A percentile compares a stretch with the other conserved stretches of the same genome.
phyloP scores from a whole-genome alignment of 1,284 basidiomycete species.

The Thelephora terrestris region DNA sequence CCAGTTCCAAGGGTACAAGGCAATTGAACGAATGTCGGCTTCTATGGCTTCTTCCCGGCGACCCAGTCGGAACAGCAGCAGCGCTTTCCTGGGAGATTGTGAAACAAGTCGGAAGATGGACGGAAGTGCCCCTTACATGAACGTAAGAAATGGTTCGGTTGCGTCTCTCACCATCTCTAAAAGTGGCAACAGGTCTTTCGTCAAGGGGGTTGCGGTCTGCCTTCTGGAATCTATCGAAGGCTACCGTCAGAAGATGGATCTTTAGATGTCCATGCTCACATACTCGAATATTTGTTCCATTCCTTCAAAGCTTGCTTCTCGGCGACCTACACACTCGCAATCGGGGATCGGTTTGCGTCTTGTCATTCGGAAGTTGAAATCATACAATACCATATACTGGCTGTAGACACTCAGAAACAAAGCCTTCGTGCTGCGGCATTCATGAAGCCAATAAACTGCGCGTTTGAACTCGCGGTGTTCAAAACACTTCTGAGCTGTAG shows the following conservation, averaged over 20 bases:
- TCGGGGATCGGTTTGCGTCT: slow-evolving; percentile 5
- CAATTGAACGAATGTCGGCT: slow-evolving; percentile 68
- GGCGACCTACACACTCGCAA: slow-evolving; percentile 32
- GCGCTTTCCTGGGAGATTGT: slow-evolving; percentile 47
- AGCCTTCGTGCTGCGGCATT: slow-evolving; percentile 61
- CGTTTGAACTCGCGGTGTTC: slow-evolving; percentile 76
- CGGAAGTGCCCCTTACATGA: slow-evolving; percentile 51
- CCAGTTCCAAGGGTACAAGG: slow-evolving; percentile 92
- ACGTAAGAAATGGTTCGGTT: slow-evolving; percentile 78
- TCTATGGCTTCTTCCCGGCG: slow-evolving; percentile 84
- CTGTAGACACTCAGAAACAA: slow-evolving; percentile 76
- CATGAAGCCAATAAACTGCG: slow-evolving; percentile 54
- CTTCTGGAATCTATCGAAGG: slow-evolving; percentile 51
- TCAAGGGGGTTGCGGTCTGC: slow-evolving; percentile 62
- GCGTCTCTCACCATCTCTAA: slow-evolving; percentile 45
- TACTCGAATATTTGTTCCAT: slow-evolving; percentile 68
- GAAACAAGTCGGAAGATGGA: slow-evolving; percentile 5
- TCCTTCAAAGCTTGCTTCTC: slow-evolving; percentile 60
- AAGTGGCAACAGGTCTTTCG: slow-evolving; percentile 51
- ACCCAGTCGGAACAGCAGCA: slow-evolving; percentile 71
- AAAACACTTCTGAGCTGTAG: slow-evolving; percentile 68
- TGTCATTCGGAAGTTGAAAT: slow-evolving; percentile 5
- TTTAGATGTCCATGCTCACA: slow-evolving; percentile 17
- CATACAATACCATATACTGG: slow-evolving; percentile 67
- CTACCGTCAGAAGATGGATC: not conserved